Conservation (phyloP, 352 stramenopile genomes). For the Globisporangium paddicum region DNA sequence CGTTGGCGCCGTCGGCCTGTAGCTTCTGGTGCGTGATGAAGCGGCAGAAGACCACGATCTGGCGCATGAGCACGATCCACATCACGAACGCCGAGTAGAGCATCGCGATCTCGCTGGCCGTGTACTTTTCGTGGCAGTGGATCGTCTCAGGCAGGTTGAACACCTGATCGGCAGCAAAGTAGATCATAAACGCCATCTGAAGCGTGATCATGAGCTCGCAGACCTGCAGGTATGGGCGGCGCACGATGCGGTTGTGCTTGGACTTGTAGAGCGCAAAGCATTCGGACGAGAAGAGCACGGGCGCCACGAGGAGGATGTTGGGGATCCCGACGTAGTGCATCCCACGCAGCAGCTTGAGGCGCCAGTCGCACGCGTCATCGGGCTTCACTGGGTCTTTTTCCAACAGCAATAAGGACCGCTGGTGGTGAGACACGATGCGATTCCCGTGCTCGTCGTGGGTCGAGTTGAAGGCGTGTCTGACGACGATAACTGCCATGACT, state of each 20-base stretch:
- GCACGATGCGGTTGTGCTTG: slow-evolving; percentile 54
- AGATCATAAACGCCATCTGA: slow-evolving; percentile 56
- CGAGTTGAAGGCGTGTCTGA: slow-evolving; percentile 22
- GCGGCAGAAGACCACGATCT: slow-evolving; percentile 65
- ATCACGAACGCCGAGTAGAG: slow-evolving; percentile 57
- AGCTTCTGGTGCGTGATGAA: slow-evolving; percentile 77
- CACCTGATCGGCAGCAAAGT: slow-evolving; percentile 40
- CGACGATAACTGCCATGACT: slow-evolving; percentile 31
- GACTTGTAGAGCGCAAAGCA: slow-evolving; percentile 47
- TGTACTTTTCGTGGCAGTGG: slow-evolving; percentile 30
- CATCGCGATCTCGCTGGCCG: slow-evolving; percentile 33
- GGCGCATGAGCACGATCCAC: slow-evolving; percentile 50
- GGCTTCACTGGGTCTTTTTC: slow-evolving; percentile 2
- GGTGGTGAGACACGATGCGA: not conserved
- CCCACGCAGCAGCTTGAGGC: slow-evolving; percentile 26
- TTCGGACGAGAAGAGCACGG: slow-evolving; percentile 47
- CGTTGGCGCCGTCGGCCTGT: slow-evolving; percentile 58
- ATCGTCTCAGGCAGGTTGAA: slow-evolving; percentile 42
- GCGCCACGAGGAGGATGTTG: slow-evolving; percentile 52
- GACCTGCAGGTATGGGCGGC: slow-evolving; percentile 57
- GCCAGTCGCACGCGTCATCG: slow-evolving; percentile 26
- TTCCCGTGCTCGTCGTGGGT: slow-evolving; percentile 11
- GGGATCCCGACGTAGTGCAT: slow-evolving; percentile 49
- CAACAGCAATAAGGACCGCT: slow-evolving; percentile 3
- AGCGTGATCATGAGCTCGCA: slow-evolving; percentile 58